phyloP scores from a whole-genome alignment of 495 filamentous ascomycete genomes.

The Ramalina peruviana region DNA sequence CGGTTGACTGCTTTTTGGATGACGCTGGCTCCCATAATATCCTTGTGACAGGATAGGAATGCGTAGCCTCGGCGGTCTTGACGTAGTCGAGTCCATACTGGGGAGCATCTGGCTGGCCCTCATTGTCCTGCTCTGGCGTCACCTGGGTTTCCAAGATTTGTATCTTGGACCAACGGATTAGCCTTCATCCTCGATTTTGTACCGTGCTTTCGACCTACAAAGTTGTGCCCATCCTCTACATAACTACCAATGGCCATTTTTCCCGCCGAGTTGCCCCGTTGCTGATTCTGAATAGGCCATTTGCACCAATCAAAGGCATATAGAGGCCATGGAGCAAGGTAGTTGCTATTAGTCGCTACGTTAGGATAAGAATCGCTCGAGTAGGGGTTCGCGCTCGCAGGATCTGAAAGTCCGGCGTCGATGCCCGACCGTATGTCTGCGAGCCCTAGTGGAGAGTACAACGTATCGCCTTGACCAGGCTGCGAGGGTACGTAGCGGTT shows the following conservation, averaged over 20 bases:
- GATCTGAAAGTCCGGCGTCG: slow-evolving; percentile 58
- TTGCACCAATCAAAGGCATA: slow-evolving; percentile 99
- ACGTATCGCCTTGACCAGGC: slow-evolving; percentile 56
- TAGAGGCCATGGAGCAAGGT: slow-evolving; percentile 85
- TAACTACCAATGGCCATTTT: slow-evolving; percentile 95
- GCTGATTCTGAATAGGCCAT: slow-evolving; percentile 65
- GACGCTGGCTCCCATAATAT: slow-evolving; percentile 96
- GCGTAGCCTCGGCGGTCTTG: slow-evolving; percentile 92
- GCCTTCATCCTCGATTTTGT: slow-evolving; percentile 8
- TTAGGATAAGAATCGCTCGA: slow-evolving; percentile 33
- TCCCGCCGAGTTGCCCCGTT: slow-evolving; percentile 51
- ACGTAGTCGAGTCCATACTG: slow-evolving; percentile 76
- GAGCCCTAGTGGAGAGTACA: slow-evolving; percentile 78
- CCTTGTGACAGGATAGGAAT: slow-evolving; percentile 93
- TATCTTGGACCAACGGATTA: slow-evolving; percentile 43
- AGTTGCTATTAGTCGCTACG: slow-evolving; percentile 62
- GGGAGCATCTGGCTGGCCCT: slow-evolving; percentile 47
- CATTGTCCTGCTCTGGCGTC: slow-evolving; percentile 50
- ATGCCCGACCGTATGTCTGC: slow-evolving; percentile 74
- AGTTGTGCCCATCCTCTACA: slow-evolving; percentile 94
- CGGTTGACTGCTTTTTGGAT: slow-evolving; percentile 91
- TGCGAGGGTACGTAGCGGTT: slow-evolving; percentile 48
- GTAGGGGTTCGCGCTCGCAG: slow-evolving; percentile 26
- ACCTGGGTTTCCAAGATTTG: slow-evolving; percentile 90
- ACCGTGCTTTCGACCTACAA: slow-evolving; percentile 40